These are phyloP conservation scores for Lachancea waltii DNA, from an alignment of 805 yeast species.

Conservation along the genomic window DNA sequence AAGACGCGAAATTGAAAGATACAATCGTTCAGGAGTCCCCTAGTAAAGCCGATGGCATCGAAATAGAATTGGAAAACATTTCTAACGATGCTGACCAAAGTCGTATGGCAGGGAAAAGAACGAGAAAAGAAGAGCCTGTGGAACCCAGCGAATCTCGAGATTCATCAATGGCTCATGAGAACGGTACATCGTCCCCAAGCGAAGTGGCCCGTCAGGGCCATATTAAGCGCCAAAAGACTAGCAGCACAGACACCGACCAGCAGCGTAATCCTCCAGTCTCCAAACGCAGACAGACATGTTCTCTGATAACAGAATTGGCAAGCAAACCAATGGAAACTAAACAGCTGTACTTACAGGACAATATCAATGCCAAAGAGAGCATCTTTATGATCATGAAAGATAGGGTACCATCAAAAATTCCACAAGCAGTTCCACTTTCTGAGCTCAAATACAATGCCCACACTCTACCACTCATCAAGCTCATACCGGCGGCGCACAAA, in stretches of 20 bases:
- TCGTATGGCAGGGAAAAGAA: not conserved
- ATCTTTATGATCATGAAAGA: constrained; percentile 45
- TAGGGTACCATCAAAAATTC: constrained; percentile 45
- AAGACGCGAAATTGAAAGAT: not conserved
- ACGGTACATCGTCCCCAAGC: no score
- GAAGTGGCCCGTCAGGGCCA: no score
- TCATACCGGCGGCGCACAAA: constrained; percentile 81
- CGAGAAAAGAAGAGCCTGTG: not conserved
- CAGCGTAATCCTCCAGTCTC: not conserved
- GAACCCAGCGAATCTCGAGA: not conserved
- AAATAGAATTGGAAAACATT: not conserved
- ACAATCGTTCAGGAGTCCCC: not conserved
- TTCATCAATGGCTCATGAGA: no score
- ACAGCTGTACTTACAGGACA: constrained; percentile 30
- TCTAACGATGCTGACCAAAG: not conserved
- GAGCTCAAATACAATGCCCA: constrained; percentile 85
- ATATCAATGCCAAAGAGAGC: constrained; percentile 39
- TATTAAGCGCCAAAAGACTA: constrained; percentile 6
- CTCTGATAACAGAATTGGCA: not conserved
- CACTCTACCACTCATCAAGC: constrained; percentile 73
- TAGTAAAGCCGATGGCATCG: constrained; percentile 1
- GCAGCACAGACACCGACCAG: not conserved
- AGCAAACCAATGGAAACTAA: constrained; percentile 6
- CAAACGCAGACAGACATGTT: not conserved
- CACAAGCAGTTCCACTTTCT: constrained; percentile 63